Evolutionary conservation across 768 basidiomycete species (phyloP).

Genomic region (Xerocomus potaroensis): DNA sequence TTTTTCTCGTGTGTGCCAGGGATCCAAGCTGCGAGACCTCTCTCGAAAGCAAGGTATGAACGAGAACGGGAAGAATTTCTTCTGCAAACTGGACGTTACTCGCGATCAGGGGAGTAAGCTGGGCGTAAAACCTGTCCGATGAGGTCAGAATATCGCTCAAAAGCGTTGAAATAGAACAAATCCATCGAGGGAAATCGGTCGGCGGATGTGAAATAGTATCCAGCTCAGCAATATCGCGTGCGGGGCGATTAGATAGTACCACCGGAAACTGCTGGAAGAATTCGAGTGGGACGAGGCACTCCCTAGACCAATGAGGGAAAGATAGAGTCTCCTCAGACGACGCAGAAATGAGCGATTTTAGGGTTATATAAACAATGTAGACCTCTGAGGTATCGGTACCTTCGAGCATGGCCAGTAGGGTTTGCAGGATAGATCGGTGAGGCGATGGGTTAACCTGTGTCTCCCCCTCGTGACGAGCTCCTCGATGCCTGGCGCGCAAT

Average conservation of each 20-base stretch:
- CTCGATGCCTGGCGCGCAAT: constrained; percentile 36
- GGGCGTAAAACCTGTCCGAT: constrained; percentile 61
- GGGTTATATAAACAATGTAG: constrained; percentile 57
- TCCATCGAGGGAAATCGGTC: constrained; percentile 58
- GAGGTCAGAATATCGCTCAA: constrained; percentile 56
- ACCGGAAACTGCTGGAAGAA: constrained; percentile 47
- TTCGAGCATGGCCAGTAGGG: constrained; percentile 57
- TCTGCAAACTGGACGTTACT: constrained; percentile 57
- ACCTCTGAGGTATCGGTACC: constrained; percentile 45
- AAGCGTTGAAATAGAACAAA: constrained; percentile 51
- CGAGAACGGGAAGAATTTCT: constrained; percentile 66
- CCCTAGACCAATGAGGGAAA: constrained; percentile 33
- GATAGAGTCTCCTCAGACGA: constrained; percentile 28
- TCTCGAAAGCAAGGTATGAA: constrained; percentile 58
- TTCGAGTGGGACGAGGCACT: constrained; percentile 42
- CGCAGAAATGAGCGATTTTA: constrained; percentile 52
- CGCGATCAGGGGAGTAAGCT: constrained; percentile 56
- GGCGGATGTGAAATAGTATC: constrained; percentile 36
- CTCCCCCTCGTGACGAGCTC: constrained; percentile 13
- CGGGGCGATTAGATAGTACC: constrained; percentile 28
- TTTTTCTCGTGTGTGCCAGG: constrained; percentile 9
- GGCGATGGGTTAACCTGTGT: constrained; percentile 28
- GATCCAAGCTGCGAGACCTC: constrained; percentile 14
- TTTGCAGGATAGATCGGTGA: constrained; percentile 48
- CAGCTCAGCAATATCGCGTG: constrained; percentile 36